Evolutionary conservation across 495 filamentous ascomycete species (phyloP), one percentile per base, ranked within the genome.

Genomic region (Penicillium samsonianum): DNA sequence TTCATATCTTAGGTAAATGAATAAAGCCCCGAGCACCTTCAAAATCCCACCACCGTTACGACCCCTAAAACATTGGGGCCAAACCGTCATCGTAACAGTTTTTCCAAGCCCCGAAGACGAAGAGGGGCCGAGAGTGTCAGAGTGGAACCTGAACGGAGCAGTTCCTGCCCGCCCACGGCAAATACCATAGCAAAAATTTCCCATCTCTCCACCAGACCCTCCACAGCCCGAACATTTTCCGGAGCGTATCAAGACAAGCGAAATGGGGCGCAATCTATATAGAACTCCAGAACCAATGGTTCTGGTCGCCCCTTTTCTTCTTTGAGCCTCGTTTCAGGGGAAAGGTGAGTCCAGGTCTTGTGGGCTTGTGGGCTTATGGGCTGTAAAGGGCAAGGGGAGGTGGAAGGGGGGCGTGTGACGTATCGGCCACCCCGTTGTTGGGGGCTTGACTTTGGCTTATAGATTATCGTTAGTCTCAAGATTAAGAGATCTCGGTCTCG

Each of bases 161-260:
- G 9, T 30, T 47, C 25, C 44, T 30, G 23, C 44, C 28, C 57
- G 50, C 50, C 37, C 28, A 45, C 60, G 50, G 55, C 55, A 58
- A 50, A 43, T 58, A 46, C 57, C 55, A 62, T 55, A 14, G 37
- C 50, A 54, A 43, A 58, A 38, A 38, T 62, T n/a, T 49, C 45
- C 23, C 19, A 22, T 23, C 11, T 22, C 9, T 20, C 23, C 25
- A 28, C 25, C 14, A 12, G 25, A 30, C 44, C 26, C 45, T 30
- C 45, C 23, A 5, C 23, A 26, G 23, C 10, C 45, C 23, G 25
- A 48, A 4, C 26, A 26, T 20, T 48, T 48, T 11, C 47, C 17
- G 12, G 9, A 2, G 9, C 26, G 23, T 40, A 23, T 50, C 19
- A 16, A 14, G n/a, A 33, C 33, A 37, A n/a, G 48, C 45, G 5